Evolutionary conservation across 371 early-diverging fungal genomes (phyloP).

Genomic region (Rhizoclosmatium hyalinum): DNA sequence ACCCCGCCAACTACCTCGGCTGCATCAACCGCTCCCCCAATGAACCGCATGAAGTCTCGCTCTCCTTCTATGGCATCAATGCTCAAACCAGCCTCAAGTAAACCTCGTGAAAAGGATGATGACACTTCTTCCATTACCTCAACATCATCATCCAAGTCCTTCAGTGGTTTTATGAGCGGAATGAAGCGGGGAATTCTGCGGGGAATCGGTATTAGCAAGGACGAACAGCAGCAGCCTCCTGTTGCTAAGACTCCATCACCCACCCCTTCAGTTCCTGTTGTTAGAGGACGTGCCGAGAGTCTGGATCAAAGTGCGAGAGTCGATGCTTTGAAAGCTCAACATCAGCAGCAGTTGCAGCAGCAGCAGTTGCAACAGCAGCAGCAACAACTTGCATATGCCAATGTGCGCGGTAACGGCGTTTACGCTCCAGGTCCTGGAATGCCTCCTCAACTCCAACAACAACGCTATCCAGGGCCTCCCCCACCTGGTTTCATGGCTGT

Average conservation of each 20-base stretch:
- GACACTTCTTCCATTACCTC: constrained; percentile 11
- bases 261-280: background rate
- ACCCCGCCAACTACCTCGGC: background rate
- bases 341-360: background rate
- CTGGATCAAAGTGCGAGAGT: no score
- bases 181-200: constrained; percentile 20
- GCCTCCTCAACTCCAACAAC: background rate
- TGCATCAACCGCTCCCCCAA: background rate
- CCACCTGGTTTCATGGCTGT: constrained; percentile 1
- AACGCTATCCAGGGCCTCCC: background rate
- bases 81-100: background rate
- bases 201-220: background rate
- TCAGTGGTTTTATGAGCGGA: constrained; percentile 24
- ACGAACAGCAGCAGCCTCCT: background rate
- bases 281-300: no score
- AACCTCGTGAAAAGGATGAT: background rate
- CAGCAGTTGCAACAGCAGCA: background rate
- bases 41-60: background rate
- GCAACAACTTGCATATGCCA: no score
- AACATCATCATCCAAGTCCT: constrained; percentile 15
- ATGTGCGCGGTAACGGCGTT: no score
- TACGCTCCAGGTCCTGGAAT: no score
- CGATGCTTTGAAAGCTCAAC: no score
- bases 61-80: background rate
- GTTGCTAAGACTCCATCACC: background rate